Percentiles rank a stretch among this genome's conserved stretches.
Conservation (phyloP, 2,329 filamentous ascomycete genomes). For the Pseudogymnoascus sp. region DNA sequence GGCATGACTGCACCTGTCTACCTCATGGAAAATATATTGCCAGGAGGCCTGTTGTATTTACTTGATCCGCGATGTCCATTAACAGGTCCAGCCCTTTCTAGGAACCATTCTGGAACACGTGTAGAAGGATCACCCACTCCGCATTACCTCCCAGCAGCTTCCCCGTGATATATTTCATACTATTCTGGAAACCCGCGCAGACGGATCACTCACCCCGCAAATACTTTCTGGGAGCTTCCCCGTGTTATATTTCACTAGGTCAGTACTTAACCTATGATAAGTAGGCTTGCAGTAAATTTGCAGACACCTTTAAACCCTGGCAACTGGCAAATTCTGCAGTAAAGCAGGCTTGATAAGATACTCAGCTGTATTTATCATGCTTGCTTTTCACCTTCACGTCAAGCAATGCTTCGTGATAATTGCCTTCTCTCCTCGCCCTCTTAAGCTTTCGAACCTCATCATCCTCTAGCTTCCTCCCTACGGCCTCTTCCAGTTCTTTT, state of each 20-base stretch:
- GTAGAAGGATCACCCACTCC: not conserved
- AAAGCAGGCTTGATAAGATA: not conserved
- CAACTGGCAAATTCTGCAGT: not conserved
- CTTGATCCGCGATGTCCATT: not conserved
- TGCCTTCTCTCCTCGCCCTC: slow-evolving; percentile 72
- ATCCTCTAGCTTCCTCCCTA: slow-evolving; percentile 68
- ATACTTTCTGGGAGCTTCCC: not conserved
- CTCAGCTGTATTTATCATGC: slow-evolving; percentile 71
- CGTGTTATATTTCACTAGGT: not conserved
- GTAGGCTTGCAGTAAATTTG: not conserved
- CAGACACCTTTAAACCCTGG: not conserved
- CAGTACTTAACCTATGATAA: not conserved
- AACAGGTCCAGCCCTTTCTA: not conserved
- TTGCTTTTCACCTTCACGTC: slow-evolving; percentile 87
- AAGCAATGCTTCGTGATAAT: slow-evolving; percentile 80
- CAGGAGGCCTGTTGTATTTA: not conserved
- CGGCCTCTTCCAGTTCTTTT: slow-evolving; percentile 74
- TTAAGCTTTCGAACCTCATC: slow-evolving; percentile 80
- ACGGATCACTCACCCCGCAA: not conserved
- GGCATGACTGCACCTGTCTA: not conserved
- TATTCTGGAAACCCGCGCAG: not conserved
- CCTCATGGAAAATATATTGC: not conserved
- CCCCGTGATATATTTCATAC: not conserved
- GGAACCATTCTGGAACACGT: not conserved
- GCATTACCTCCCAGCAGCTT: not conserved